Evolutionary conservation across 345 rosid genomes (phyloP), one percentile per base, ranked within the genome.

Genomic region (Boechera retrofracta): DNA sequence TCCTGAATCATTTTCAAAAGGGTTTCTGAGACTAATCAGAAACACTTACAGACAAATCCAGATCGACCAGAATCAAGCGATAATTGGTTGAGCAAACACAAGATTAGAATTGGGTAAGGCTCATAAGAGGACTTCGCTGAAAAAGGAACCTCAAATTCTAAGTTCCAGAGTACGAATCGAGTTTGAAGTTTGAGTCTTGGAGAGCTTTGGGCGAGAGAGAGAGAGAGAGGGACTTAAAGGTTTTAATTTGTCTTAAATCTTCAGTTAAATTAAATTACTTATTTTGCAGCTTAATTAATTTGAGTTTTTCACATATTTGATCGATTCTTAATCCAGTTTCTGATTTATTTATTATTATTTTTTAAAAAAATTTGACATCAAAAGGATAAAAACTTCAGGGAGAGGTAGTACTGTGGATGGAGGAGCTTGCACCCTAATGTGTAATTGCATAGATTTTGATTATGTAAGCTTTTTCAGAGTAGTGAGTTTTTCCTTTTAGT

Each of bases 21-120:
- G 18, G 58, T 47, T 66, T 47, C 52, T 36, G 15, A 44, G n/a
- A 41, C 31, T 54, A 41, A 42, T 42, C 26, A 58, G 26, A 18
- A 64, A 53, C 67, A 59, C 33, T 49, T 44, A 6, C 7, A 54
- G 64, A 53, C 32, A 39, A 42, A 64, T 41, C 71, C 10, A 35
- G 54, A 3, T 18, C 58, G 29, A 26, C 28, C 28, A 26, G 28
- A 26, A 26, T 26, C 28, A 26, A 55, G 39, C 28, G 5, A n/a
- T 52, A 5, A n/a, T n/a, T 45, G 66, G 41, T 29, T 42, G 18
- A 44, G 12, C 33, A 26, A 6, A 21, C 21, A 47, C 18, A 59
- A 35, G 29, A 52, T 45, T 41, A 12, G 70, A 76, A 18, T 29
- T 28, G 10, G 38, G 66, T 2, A 7, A 4, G 13, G 4, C 53